These are phyloP conservation scores for Marasmius sp. DNA, from an alignment of 1,284 basidiomycete species.

Conservation along the genomic window DNA sequence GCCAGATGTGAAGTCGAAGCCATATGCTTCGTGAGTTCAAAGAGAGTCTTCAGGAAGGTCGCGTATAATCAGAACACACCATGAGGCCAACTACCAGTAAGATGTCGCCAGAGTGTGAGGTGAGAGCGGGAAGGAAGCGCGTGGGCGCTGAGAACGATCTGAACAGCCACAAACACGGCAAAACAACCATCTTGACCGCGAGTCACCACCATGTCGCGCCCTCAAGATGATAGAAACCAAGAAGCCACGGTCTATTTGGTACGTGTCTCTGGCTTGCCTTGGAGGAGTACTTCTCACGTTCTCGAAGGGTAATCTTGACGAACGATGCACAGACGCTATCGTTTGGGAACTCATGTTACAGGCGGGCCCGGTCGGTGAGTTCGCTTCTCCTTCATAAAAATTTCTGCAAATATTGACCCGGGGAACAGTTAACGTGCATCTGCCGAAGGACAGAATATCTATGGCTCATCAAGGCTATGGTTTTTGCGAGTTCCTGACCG, in stretches of 20 bases:
- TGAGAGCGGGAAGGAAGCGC: constrained; percentile 14
- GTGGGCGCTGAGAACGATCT: constrained; percentile 9
- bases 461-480: constrained; percentile 99
- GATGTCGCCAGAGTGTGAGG: not conserved
- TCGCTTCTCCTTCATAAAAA: constrained; percentile 11
- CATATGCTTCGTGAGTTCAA: too few species aligned
- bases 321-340: constrained; percentile 90
- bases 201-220: constrained; percentile 62
- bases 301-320: constrained; percentile 92
- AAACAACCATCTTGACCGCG: constrained; percentile 7
- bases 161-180: constrained; percentile 5
- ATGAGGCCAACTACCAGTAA: too few species aligned
- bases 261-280: constrained; percentile 23
- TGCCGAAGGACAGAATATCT: constrained; percentile 99
- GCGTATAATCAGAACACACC: too few species aligned
- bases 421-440: constrained; percentile 86
- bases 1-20: too few species aligned
- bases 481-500: constrained; percentile 98
- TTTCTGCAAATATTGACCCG: not conserved
- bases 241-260: constrained; percentile 95
- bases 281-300: not conserved
- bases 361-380: constrained; percentile 93
- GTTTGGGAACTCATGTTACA: constrained; percentile 99
- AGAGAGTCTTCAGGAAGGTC: too few species aligned
- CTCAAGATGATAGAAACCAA: constrained; percentile 91